Evolutionary conservation across 2,329 filamentous ascomycete genomes (phyloP).

Genomic region (Cercospora beticola): DNA sequence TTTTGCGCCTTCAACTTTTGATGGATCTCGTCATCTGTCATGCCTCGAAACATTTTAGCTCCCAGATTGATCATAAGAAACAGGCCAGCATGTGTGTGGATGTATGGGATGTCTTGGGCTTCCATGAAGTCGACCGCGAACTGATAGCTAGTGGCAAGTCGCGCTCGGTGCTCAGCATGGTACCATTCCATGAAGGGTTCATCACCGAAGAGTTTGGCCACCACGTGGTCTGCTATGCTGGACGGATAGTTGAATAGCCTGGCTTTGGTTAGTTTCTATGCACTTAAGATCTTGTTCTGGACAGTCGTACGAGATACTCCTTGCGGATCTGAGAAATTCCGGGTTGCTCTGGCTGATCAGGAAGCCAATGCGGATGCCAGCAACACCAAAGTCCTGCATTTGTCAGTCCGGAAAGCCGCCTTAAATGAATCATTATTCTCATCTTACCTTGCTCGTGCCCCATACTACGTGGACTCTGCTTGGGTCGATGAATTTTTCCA

Average conservation of each 20-base stretch:
- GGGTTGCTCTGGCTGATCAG: neutral
- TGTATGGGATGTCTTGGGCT: neutral
- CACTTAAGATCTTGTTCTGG: too few species aligned
- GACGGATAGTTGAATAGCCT: neutral
- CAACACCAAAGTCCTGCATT: neutral
- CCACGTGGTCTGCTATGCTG: neutral
- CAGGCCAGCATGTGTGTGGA: neutral
- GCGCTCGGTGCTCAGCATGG: neutral
- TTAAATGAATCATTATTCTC: too few species aligned
- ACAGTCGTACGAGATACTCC: neutral
- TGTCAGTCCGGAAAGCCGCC: neutral
- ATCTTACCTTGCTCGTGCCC: neutral
- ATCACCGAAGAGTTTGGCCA: neutral
- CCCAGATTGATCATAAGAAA: neutral
- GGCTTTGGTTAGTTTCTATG: neutral
- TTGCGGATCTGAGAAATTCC: neutral
- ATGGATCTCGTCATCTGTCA: neutral
- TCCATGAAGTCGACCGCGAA: neutral
- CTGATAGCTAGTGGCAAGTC: neutral
- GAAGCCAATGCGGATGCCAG: neutral
- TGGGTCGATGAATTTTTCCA: neutral
- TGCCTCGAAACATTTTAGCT: neutral
- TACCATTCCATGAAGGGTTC: neutral
- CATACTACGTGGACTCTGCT: neutral
- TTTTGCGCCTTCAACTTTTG: neutral